These are phyloP conservation scores for Silene uniflora DNA, from an alignment of 148 eudicot genomes.

Conservation along the genomic window DNA sequence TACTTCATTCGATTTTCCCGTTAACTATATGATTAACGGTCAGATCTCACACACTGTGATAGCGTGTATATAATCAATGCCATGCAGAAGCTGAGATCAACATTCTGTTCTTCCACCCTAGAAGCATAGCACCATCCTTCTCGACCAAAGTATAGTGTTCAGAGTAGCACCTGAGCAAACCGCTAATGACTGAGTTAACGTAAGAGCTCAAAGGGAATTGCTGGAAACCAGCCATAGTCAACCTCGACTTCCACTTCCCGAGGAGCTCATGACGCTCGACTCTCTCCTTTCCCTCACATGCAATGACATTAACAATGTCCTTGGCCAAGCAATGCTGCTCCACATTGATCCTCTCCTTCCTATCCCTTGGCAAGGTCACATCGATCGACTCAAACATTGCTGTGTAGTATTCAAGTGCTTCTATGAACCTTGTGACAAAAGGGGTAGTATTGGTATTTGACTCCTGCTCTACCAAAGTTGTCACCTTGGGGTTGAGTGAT, in stretches of 20 bases:
- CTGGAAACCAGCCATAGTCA: constrained; percentile 83
- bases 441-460: constrained; percentile 88
- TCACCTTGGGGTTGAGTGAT: constrained; percentile 71
- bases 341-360: constrained; percentile 63
- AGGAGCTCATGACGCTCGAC: constrained; percentile 89
- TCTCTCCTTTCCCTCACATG: constrained; percentile 84
- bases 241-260: constrained; percentile 83
- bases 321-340: constrained; percentile 90
- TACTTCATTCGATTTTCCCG: no score
- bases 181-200: constrained; percentile 68
- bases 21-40: no score
- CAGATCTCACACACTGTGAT: no score
- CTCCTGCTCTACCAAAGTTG: constrained; percentile 87
- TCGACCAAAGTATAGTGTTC: constrained; percentile 52
- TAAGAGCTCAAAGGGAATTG: constrained; percentile 70
- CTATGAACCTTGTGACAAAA: constrained; percentile 61
- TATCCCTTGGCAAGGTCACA: constrained; percentile 51
- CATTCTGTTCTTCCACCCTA: constrained; percentile 88
- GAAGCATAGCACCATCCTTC: constrained; percentile 74
- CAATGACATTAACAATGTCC: constrained; percentile 80
- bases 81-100: constrained; percentile 73
- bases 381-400: constrained; percentile 95
- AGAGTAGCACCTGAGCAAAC: constrained; percentile 41
- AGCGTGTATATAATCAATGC: neutral
- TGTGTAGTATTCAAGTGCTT: constrained; percentile 65